Evolutionary conservation across 2,329 filamentous ascomycete species (phyloP).

Genomic region (Sclerotinia glacialis): DNA sequence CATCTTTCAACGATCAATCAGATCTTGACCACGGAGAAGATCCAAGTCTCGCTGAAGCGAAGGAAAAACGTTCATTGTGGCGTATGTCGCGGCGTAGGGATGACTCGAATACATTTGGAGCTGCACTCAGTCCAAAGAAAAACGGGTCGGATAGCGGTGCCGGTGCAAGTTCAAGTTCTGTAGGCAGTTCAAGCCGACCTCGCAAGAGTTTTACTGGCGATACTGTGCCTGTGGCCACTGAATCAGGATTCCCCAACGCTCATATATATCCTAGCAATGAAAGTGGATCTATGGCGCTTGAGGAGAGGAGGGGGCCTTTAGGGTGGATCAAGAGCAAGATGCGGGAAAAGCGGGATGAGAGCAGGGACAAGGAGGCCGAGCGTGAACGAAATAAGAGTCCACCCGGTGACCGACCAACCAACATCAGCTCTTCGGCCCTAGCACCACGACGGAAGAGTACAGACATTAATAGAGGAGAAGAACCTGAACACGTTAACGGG

Average conservation of each 20-base stretch:
- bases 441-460: conserved; percentile 35
- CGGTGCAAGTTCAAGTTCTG: conserved; percentile 64
- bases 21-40: conserved; percentile 75
- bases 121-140: conserved; percentile 45
- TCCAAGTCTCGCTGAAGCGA: conserved; percentile 48
- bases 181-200: conserved; percentile 56
- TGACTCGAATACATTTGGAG: conserved; percentile 44
- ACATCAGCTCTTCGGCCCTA: conserved; percentile 23
- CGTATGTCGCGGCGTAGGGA: conserved; percentile 66
- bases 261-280: conserved; percentile 40
- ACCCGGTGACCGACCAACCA: conserved; percentile 33
- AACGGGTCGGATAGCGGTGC: conserved; percentile 60
- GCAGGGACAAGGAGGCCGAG: conserved; percentile 33
- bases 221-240: conserved; percentile 38
- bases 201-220: conserved; percentile 47
- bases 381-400: conserved; percentile 38
- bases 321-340: conserved; percentile 65
- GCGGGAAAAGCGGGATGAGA: conserved; percentile 48
- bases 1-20: conserved; percentile 74
- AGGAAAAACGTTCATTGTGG: conserved; percentile 70
- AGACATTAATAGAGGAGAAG: conserved; percentile 34
- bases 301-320: conserved; percentile 56
- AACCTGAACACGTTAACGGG: conserved; percentile 25
- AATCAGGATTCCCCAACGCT: conserved; percentile 32
- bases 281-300: conserved; percentile 28